Conservation (phyloP, 2,329 filamentous ascomycete genomes). For the Trichoderma lentiforme region DNA sequence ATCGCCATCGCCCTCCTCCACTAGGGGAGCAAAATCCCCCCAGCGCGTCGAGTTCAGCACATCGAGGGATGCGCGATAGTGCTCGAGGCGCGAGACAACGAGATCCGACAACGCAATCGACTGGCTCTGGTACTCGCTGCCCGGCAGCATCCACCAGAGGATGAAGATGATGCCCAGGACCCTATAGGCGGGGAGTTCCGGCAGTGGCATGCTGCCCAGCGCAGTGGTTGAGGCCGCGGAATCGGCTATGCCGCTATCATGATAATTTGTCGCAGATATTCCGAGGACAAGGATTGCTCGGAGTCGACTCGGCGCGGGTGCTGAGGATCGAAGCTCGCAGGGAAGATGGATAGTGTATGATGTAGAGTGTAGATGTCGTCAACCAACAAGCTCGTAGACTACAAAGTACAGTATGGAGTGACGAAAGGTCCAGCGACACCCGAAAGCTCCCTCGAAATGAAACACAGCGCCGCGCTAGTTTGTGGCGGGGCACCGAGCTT, state of each 20-base stretch:
- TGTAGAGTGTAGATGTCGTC: not conserved
- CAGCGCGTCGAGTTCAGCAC: constrained; percentile 55
- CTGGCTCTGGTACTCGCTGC: constrained; percentile 34
- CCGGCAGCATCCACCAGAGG: constrained; percentile 40
- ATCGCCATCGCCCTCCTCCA: constrained; percentile 20
- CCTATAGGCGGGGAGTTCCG: constrained; percentile 39
- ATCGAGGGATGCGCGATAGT: constrained; percentile 50
- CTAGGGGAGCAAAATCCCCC: constrained; percentile 56
- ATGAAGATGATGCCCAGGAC: constrained; percentile 34
- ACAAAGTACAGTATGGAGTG: not conserved
- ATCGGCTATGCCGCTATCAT: constrained; percentile 19
- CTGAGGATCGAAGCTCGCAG: not conserved
- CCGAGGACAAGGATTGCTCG: not conserved
- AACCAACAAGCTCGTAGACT: not conserved
- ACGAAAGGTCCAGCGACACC: not conserved
- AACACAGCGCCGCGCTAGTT: not conserved
- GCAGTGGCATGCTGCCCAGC: constrained; percentile 43
- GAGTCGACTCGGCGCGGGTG: not conserved
- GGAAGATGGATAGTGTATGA: not conserved
- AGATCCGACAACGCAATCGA: constrained; percentile 35
- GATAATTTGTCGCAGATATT: constrained; percentile 7
- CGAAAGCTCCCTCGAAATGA: not conserved
- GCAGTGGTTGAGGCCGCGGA: constrained; percentile 15
- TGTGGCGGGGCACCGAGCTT: not conserved
- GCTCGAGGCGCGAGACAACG: constrained; percentile 45